A percentile compares a stretch with the other conserved stretches of the same genome.
Conservation (phyloP, 2,329 filamentous ascomycete species). For the Aspergillus novoparasiticus region DNA sequence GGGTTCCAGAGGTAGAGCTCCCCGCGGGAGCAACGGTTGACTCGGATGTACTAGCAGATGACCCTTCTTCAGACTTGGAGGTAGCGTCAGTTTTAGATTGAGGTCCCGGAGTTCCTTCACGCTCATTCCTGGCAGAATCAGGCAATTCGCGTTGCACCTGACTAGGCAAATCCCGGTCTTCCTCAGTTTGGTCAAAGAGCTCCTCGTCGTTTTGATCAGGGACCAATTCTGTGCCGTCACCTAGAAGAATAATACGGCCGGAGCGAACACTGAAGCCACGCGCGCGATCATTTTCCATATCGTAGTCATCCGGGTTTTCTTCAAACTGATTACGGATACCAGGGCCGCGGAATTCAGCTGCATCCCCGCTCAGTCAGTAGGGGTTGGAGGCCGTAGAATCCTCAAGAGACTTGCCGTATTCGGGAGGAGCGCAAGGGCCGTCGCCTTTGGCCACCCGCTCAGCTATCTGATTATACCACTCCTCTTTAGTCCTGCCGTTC, state of each 20-base stretch:
- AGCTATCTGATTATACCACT: constrained; percentile 97
- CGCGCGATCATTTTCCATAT: constrained; percentile 54
- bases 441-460: constrained; percentile 94
- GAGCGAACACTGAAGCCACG: constrained; percentile 72
- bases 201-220: constrained; percentile 87
- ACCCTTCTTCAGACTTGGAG: constrained; percentile 21
- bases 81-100: constrained; percentile 36
- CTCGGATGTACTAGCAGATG: constrained; percentile 36
- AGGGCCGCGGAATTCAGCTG: constrained; percentile 83
- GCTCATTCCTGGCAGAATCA: constrained; percentile 43
- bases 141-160: constrained; percentile 70
- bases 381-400: constrained; percentile 41
- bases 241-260: constrained; percentile 89
- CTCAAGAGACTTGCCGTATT: constrained; percentile 86
- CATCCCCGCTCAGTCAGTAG: constrained; percentile 44
- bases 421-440: constrained; percentile 95
- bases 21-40: constrained; percentile 43
- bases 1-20: constrained; percentile 22
- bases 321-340: constrained; percentile 82
- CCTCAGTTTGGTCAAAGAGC: constrained; percentile 90
- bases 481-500: constrained; percentile 88
- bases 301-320: constrained; percentile 66
- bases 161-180: constrained; percentile 80
- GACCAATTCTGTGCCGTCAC: constrained; percentile 90
- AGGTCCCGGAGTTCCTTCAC: constrained; percentile 57